Evolutionary conservation across 2,329 filamentous ascomycete species (phyloP), one percentile per base, ranked within the genome.

Genomic region (Microsporum ferrugineum): DNA sequence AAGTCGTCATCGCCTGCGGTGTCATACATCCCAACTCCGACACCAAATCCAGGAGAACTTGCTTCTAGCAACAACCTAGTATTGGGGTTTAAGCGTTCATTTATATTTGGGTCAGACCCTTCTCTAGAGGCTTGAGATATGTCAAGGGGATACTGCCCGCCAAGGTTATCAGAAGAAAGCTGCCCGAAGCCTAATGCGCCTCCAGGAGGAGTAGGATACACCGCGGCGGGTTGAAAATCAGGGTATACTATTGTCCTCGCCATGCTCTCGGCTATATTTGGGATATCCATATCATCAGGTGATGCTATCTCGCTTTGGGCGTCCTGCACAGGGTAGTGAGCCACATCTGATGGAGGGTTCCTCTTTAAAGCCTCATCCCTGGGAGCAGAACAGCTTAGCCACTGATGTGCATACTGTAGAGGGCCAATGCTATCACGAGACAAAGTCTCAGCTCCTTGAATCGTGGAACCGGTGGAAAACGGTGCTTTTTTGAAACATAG

Each of bases 151-250:
- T 47, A 41, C 31, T 36, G 43, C 14, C 34, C 14, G 36, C 51
- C 33, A n/a, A 39, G 6, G 12, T 47, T 45, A 51, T 63, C 62
- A n/a, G 51, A 39, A 14, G 53, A 12, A 43, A 34, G 60, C 17
- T 45, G 47, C 17, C 58, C 60, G 41, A 58, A 55, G 10, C 49
- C 34, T 34, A 58, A 59, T 10, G 57, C 36, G 27, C 63, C 64
- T 36, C 62, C 80, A 58, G 80, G 79, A 4, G 80, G 80, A 5
- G 80, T 82, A 10, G 79, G 80, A 69, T 82, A 82, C 34, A 82
- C 77, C 58, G 78, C 71, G 62, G 71, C 75, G 53, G 72, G 69
- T 33, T 75, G 72, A 14, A 79, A 68, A 57, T 78, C 76, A 17
- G 72, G 70, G 57, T 73, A 74, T 60, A 73, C 68, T 3, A 73